phyloP scores from a whole-genome alignment of 108 stramenopile genomes.

The Pseudonitzschia delicatissima region DNA sequence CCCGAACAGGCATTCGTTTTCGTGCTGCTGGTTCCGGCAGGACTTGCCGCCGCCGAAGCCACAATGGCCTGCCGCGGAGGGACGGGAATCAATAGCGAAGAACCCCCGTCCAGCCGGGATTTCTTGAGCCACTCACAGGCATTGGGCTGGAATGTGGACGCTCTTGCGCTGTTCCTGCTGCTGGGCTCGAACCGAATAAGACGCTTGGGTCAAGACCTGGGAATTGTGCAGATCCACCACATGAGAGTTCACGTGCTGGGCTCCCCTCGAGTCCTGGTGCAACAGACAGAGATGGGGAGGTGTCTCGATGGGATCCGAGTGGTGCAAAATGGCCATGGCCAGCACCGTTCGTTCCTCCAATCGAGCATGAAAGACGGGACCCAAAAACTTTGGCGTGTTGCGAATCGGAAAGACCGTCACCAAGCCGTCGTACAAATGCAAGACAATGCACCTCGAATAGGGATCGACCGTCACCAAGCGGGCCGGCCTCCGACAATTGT shows the following conservation, averaged over 20 bases:
- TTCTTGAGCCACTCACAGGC: slow-evolving; percentile 42
- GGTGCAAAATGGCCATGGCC: slow-evolving; percentile 56
- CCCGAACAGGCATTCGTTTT: slow-evolving; percentile 27
- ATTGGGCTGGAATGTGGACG: background rate
- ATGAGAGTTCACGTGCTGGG: slow-evolving; percentile 69
- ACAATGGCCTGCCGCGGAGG: slow-evolving; percentile 38
- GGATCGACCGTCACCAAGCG: slow-evolving; percentile 67
- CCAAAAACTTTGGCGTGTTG: slow-evolving; percentile 26
- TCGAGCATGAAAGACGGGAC: slow-evolving; percentile 63
- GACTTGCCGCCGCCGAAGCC: slow-evolving; percentile 38
- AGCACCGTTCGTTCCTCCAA: slow-evolving; percentile 72
- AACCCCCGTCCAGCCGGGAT: slow-evolving; percentile 69
- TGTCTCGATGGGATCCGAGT: slow-evolving; percentile 26
- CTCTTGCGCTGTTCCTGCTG: background rate
- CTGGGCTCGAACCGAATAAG: background rate
- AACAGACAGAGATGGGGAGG: slow-evolving; percentile 70
- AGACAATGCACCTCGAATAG: slow-evolving; percentile 54
- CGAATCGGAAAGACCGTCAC: slow-evolving; percentile 66
- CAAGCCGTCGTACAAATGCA: slow-evolving; percentile 76
- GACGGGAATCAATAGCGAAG: slow-evolving; percentile 57
- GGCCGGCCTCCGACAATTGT: slow-evolving; percentile 48
- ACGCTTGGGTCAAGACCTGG: slow-evolving; percentile 37
- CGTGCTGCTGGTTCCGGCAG: slow-evolving; percentile 5
- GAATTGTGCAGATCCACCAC: slow-evolving; percentile 48
- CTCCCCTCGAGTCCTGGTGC: slow-evolving; percentile 71